Evolutionary conservation across 2,329 filamentous ascomycete species (phyloP), one percentile per base, ranked within the genome.

Genomic region (Colletotrichum sp.): DNA sequence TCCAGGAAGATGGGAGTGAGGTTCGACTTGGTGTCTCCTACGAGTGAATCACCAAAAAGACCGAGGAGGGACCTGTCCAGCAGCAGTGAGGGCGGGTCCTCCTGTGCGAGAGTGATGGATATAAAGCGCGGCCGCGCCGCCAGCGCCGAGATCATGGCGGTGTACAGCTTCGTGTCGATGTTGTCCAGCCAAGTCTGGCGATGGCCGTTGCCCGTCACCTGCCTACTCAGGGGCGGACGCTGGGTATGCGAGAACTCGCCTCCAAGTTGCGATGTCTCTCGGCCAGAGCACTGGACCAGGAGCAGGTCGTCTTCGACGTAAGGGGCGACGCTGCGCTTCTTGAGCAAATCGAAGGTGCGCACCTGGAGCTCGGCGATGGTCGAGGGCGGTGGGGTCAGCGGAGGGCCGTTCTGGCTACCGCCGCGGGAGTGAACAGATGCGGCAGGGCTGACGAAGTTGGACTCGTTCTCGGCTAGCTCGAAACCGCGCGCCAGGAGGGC

Each of bases 1-100:
- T 99, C 95, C 5, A 99, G 90, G 75, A 96, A 96, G 79, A 99
- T 97, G 2, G 97, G 96, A 3, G 98, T 92, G 39, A 96, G 89
- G 75, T 92, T 92, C 78, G 93, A 93, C 69, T 92, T 92, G 63
- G 91, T 95, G 77, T 93, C 89, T 15, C 95, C 96, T 0, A 98
- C 91, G 3, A 99, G 87, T 0, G 95, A 91, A 80, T 94, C 93
- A 25, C 93, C 92, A 80, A 94, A 94, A 22, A 94, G 86, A 15
- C 86, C 85, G 8, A 96, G 87, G 22, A 96, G 88, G 1, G 87
- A 87, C 81, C 92, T 92, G 82, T 97, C 94, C 12, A 96, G 85
- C 7, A 96, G 89, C 39, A 96, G 85, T 0, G 93, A 95, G 0
- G 94, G 93, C 3, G 94, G 92, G 81, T 96, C 95, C 22, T 93